Conservation (phyloP, 176 grass and related monocot genomes). For the Ensete glaucum region DNA sequence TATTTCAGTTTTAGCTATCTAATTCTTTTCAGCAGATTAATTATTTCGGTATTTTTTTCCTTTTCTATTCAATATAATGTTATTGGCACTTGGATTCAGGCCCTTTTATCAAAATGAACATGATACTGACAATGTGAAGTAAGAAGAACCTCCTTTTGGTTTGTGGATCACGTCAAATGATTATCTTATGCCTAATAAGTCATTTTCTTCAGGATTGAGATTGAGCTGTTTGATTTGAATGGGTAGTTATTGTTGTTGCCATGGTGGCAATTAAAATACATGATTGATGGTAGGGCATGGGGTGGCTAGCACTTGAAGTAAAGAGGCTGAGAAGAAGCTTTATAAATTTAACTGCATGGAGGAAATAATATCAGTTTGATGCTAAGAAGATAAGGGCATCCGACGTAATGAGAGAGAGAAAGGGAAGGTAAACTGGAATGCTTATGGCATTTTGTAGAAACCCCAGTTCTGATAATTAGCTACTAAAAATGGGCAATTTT, state of each 20-base stretch:
- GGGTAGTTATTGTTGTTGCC: not conserved
- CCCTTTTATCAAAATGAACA: not conserved
- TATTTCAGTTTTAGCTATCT: conserved; percentile 16
- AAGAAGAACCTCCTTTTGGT: not conserved
- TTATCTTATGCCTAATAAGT: not conserved
- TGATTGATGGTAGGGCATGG: not conserved
- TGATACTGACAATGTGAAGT: not conserved
- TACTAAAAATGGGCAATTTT: too few species aligned
- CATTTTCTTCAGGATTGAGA: not conserved
- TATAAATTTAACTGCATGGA: too few species aligned
- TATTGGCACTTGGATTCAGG: not conserved
- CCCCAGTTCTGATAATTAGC: too few species aligned
- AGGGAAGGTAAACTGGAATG: too few species aligned
- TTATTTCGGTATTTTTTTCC: not conserved
- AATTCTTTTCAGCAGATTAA: conserved; percentile 5
- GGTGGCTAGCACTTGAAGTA: too few species aligned
- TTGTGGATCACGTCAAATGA: not conserved
- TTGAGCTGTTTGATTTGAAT: not conserved
- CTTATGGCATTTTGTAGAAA: too few species aligned
- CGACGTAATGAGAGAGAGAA: too few species aligned
- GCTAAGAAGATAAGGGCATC: too few species aligned
- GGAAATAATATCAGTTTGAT: too few species aligned
- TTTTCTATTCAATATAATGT: conserved; percentile 1
- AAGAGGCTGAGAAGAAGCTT: too few species aligned
- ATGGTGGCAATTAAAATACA: not conserved